Evolutionary conservation across 345 rosid species (phyloP), one percentile per base, ranked within the genome.

Genomic region (Lepidium didymum): DNA sequence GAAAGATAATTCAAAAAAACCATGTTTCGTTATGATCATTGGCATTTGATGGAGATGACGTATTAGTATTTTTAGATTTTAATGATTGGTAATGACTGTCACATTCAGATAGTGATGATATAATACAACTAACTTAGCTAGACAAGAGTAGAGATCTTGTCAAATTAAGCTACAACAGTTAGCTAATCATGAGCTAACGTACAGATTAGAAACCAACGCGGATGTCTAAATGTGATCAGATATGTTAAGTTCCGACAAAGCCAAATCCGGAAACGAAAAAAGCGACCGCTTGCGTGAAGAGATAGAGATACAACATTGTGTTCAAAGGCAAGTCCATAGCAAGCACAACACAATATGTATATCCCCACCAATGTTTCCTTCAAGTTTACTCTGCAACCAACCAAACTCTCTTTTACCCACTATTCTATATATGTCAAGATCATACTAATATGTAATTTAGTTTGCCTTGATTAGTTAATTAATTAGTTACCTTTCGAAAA

Each of bases 261-360:
- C 96, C 95, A 37, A 83, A 56, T 9, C 96, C 96, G 2, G 85
- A 82, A 2, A 89, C 49, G 19, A 87, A 82, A 82, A 89, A 92
- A 52, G 98, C 87, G 1, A 69, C 50, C 9, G 95, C 82, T 77
- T 89, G 96, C 12, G 73, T 79, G 81, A 75, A 84, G 12, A 89
- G 84, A 75, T 68, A 91, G 9, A 87, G 42, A 83, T 80, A 87
- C 35, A 83, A 87, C 14, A 73, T 77, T 59, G 87, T 84, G 71
- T 73, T 75, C 94, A 25, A 70, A 76, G 11, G 75, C 73, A 38
- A 80, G 2, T 67, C 85, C 96, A 33, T 87, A 87, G 80, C 88
- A 82, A 0, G 86, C 97, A 41, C 90, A 82, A 52, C 81, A 68
- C 81, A 86, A 73, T 34, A 91, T 89, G 79, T 82, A 91, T 4